Base-by-base conservation (phyloP, 306 rosid genomes). In the Coriaria nepalensis region DNA sequence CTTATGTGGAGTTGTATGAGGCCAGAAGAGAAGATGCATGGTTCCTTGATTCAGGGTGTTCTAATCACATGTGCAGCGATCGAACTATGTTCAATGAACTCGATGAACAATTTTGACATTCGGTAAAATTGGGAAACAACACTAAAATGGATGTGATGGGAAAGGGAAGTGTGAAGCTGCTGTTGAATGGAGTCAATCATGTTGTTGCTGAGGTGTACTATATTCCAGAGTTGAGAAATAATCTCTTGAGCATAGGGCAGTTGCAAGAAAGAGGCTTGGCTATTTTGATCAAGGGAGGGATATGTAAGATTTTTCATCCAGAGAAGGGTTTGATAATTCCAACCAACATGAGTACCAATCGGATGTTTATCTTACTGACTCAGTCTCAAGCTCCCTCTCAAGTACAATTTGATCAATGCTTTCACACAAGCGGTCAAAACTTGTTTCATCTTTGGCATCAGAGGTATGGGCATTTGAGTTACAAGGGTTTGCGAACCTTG, bases 91-190 rank as follows among this genome's bases (percentile, higher is more conserved):
- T 49, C 8, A 9, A 10, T 10, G 53, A 49, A 0, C 1, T 49
- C 15, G 39, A 49, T 49, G 53, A 49, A 9, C 6, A 6, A 0
- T 49, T 49, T 7, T 5, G n/a, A 2, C 53, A 49, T 43, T 11
- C 12, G 11, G 47, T 11, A 13, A 43, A 43, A 43, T 4, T 43
- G 6, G n/a, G 47, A 43, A 33, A 33, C 4, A 5, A 32, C 51
- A 50, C 56, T 13, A 47, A 35, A 33, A 50, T 60, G 65, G 33
- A 50, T 13, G 50, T 60, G 50, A 13, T 13, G 12, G 58, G 59
- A 6, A 52, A 44, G 10, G 52, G 67, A 32, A 52, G 35, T 9
- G 41, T 60, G 44, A 60, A 35, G 32, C 32, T 51, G n/a, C 9
- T 11, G 8, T 0, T 51, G 9, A 36, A 42, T 42, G 46, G 39